phyloP scores from a whole-genome alignment of 441 rosid genomes.

The Euphorbia schlechtendalii region DNA sequence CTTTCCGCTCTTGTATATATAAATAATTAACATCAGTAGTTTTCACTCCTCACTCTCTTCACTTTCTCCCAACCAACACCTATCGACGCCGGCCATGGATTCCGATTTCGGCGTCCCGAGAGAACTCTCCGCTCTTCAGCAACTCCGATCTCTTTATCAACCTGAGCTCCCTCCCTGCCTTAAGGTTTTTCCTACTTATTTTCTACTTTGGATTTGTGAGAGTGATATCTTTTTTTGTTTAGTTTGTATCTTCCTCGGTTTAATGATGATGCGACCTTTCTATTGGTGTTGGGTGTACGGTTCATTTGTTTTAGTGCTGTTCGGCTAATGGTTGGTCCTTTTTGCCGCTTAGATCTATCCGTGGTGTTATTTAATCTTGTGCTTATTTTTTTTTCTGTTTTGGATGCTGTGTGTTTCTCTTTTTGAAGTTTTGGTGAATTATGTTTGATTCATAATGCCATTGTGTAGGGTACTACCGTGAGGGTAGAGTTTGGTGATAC shows the following conservation, averaged over 20 bases:
- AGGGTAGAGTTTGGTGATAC: conserved; percentile 95
- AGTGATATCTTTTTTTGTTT: neutral
- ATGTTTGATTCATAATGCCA: neutral
- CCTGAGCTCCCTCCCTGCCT: conserved; percentile 96
- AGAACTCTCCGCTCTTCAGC: conserved; percentile 89
- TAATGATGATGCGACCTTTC: neutral
- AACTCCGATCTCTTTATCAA: conserved; percentile 70
- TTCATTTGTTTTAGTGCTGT: neutral
- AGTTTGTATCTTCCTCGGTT: neutral
- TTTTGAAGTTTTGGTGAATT: neutral
- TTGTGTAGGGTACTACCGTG: conserved; percentile 80
- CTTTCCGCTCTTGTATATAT: neutral
- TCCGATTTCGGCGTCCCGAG: conserved; percentile 94
- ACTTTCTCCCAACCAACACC: neutral
- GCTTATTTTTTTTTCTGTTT: neutral
- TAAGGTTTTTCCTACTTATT: conserved; percentile 38
- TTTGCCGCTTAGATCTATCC: conserved; percentile 21
- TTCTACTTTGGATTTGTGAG: neutral
- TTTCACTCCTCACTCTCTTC: neutral
- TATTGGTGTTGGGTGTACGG: neutral
- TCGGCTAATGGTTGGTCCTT: neutral
- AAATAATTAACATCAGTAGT: too few relatives aligned
- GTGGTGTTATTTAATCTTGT: conserved; percentile 18
- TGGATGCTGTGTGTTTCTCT: neutral
- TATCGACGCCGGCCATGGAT: conserved; percentile 43